These are phyloP conservation scores for Gypsophila paniculata DNA, from an alignment of 179 eudicot genomes.

Conservation along the genomic window DNA sequence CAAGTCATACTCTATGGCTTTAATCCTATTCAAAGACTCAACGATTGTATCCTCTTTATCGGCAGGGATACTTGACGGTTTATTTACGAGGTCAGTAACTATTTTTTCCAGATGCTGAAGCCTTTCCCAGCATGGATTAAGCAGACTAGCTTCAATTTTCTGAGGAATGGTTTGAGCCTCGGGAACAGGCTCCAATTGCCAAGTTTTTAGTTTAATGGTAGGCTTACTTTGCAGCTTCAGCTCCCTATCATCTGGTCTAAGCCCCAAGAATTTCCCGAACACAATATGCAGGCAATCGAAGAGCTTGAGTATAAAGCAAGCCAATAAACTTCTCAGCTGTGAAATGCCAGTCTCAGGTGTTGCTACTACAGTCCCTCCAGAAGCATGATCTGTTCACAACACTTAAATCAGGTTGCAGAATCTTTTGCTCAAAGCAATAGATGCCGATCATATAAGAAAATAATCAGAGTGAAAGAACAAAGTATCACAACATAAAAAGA, in stretches of 20 bases:
- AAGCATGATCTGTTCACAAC: conserved; percentile 30
- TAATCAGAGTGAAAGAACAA: conserved; percentile 1
- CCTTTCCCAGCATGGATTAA: conserved; percentile 72
- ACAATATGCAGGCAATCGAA: conserved; percentile 47
- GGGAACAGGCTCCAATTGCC: conserved; percentile 30
- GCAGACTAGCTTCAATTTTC: conserved; percentile 37
- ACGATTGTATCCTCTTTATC: conserved; percentile 76
- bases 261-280: conserved; percentile 35
- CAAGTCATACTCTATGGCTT: conserved; percentile 80
- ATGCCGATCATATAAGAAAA: conserved; percentile 4
- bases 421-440: conserved; percentile 9
- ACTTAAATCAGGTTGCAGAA: conserved; percentile 20
- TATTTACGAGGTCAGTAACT: conserved; percentile 66
- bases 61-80: conserved; percentile 70
- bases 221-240: conserved; percentile 26
- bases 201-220: conserved; percentile 9
- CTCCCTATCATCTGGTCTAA: conserved; percentile 30
- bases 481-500: conserved; percentile 4
- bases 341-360: conserved; percentile 19
- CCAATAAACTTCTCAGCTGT: conserved; percentile 29
- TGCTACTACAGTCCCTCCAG: conserved; percentile 19
- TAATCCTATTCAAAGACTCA: conserved; percentile 80
- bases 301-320: conserved; percentile 39
- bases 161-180: conserved; percentile 26
- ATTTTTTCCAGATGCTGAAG: conserved; percentile 64